Conservation (phyloP, 2,329 filamentous ascomycete species). For the Niveomyces coronatus region DNA sequence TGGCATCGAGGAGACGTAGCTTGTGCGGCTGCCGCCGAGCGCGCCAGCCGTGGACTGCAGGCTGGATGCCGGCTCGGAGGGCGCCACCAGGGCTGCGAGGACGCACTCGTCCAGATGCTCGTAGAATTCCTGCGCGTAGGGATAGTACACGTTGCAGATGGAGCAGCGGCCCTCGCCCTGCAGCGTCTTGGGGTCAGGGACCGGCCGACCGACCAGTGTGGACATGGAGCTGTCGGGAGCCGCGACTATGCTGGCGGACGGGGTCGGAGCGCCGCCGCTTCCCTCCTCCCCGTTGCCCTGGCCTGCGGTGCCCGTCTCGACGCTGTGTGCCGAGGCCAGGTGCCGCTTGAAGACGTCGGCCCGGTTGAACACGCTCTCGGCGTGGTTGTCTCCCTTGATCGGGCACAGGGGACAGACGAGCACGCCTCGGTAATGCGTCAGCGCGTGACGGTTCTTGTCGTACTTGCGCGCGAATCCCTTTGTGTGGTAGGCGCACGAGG, state of each 20-base stretch:
- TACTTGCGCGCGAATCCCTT: constrained; percentile 44
- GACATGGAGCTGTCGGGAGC: constrained; percentile 1
- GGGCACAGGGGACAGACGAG: constrained; percentile 98
- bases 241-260: background rate
- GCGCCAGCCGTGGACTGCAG: background rate
- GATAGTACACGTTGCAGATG: constrained; percentile 72
- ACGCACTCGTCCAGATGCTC: constrained; percentile 75
- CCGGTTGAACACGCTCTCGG: constrained; percentile 60
- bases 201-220: constrained; percentile 2
- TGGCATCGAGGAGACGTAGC: constrained; percentile 3
- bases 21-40: background rate
- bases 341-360: constrained; percentile 97
- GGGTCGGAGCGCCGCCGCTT: background rate
- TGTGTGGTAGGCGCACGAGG: constrained; percentile 8
- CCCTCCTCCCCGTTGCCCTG: constrained; percentile 2
- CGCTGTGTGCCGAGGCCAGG: constrained; percentile 81
- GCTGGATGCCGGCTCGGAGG: constrained; percentile 2
- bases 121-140: constrained; percentile 89
- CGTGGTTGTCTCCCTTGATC: constrained; percentile 84
- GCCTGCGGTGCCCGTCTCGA: constrained; percentile 41
- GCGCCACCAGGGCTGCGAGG: constrained; percentile 48
- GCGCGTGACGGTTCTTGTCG: constrained; percentile 91
- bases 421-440: constrained; percentile 95
- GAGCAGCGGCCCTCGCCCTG: constrained; percentile 55
- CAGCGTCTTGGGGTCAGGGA: constrained; percentile 7